Evolutionary conservation across 257 asterid species (phyloP), one percentile per base, ranked within the genome.

Genomic region (Solanum acaule): DNA sequence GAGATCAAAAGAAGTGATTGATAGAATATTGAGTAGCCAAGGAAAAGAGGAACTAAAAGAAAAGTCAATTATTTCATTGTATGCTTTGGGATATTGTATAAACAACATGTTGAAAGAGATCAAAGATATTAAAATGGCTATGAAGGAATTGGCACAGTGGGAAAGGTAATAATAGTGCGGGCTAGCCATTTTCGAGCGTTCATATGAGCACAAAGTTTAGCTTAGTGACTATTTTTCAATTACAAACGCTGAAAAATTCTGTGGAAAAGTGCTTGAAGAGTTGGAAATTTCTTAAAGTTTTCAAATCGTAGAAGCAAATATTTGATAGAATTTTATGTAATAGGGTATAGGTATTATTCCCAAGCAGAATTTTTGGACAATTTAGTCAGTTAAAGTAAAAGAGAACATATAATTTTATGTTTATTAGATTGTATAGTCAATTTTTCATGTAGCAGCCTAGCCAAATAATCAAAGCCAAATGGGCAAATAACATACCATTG

Each of bases 211-310:
- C 13, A 1, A 2, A 61, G 3, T 61, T 61, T 23, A 59, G 0
- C 5, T 22, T 59, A 59, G 2, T 8, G 67, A 59, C 5, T 22
- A 3, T 59, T 59, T 59, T 59, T 6, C 75, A 67, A 27, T 25
- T 67, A 12, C 1, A 27, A 2, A 27, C 70, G 20, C 22, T 12
- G 9, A 10, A 67, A 67, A 67, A 3, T 67, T 67, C 0, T 1
- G 0, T 0, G 4, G 0, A 0, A 10, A 65, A 10, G 1, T 14
- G 0, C 8, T n/a, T 63, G 31, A 63, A n/a, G 14, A 4, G 31
- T 4, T 63, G 13, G 0, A 10, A 63, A 63, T n/a, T 63, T 63
- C 29, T 63, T n/a, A 10, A 49, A 16, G 31, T n/a, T 0, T 65
- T 65, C 31, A 65, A 65, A 25, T 61, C 14, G 4, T 61, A 61